These are phyloP conservation scores for Porcisia deanei DNA, from an alignment of 208 protist genomes.

Conservation along the genomic window DNA sequence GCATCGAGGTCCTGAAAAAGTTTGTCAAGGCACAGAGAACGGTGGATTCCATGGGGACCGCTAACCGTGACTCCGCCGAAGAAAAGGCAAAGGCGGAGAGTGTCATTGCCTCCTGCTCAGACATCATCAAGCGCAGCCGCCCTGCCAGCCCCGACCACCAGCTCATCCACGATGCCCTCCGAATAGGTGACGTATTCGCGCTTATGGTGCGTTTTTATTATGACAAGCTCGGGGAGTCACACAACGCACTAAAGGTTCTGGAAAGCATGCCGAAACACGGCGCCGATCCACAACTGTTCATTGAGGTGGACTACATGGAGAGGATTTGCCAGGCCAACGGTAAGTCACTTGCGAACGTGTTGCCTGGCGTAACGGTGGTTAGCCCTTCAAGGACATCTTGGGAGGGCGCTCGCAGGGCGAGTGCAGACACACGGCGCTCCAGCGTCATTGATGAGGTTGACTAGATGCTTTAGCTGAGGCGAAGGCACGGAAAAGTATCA, in stretches of 20 bases:
- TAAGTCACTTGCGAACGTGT: slow-evolving; percentile 54
- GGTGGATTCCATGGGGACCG: slow-evolving; percentile 37
- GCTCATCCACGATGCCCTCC: slow-evolving; percentile 74
- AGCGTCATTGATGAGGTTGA: slow-evolving; percentile 34
- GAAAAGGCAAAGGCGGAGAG: slow-evolving; percentile 70
- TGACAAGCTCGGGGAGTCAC: slow-evolving; percentile 67
- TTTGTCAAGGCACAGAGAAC: slow-evolving; percentile 71
- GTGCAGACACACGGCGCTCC: slow-evolving; percentile 21
- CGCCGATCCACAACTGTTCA: slow-evolving; percentile 85
- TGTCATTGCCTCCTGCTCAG: slow-evolving; percentile 82
- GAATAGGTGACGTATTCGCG: slow-evolving; percentile 96
- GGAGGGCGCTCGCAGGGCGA: slow-evolving; percentile 13
- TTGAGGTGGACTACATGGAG: slow-evolving; percentile 90
- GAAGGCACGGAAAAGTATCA: background rate
- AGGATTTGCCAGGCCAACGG: slow-evolving; percentile 83
- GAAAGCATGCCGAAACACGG: slow-evolving; percentile 92
- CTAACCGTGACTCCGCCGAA: slow-evolving; percentile 32
- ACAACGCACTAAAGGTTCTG: slow-evolving; percentile 88
- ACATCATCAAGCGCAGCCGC: slow-evolving; percentile 85
- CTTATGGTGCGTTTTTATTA: slow-evolving; percentile 94
- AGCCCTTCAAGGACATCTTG: background rate
- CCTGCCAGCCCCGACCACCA: slow-evolving; percentile 60
- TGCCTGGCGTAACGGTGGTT: slow-evolving; percentile 19
- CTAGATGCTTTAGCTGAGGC: background rate
- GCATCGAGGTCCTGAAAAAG: slow-evolving; percentile 47